Base-by-base conservation (phyloP, 108 stramenopile species). In the Discostella stelligeroides region DNA sequence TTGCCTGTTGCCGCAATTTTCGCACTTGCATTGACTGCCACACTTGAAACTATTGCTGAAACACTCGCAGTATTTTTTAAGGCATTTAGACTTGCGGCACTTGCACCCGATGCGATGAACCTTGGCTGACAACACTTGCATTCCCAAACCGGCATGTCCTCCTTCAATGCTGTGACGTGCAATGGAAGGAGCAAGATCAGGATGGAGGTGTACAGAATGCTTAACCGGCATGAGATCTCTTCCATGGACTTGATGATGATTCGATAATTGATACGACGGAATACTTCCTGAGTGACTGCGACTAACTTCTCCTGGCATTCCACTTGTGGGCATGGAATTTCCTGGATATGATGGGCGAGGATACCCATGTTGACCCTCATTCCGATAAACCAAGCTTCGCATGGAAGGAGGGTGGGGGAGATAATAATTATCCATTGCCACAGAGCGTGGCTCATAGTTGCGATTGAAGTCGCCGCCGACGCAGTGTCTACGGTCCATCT, bases 21-120 rank as follows among this genome's bases (percentile, higher is more conserved):
- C 73, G 48, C 82, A 94, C 20, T 80, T 79, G 54, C 90, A 95
- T 42, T 90, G 82, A 43, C 81, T 61, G 23, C 96, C 96, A 66
- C 98, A 98, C 53, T 84, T 86, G 60, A 73, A 73, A 51, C 75
- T 76, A 81, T 88, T 86, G 45, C 90, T 86, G 73, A 85, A 97
- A 63, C 96, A 97, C 60, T 97, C 96, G 66, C 96, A 97, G 67
- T 96, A 96, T 75, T 94, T 96, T 69, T 98, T 98, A 51, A 98
- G 85, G 70, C 98, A 98, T 63, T 83, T 80, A 13, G 87, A 89
- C 60, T 90, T 88, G 29, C 89, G 81, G 81, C 98, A 98, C 72
- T 96, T 95, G 89, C 98, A 98, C 8, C 97, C 97, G 15, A 77
- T 55, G 40, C 84, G 74, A 75, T 88, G 86, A 12, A 65, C 69